Evolutionary conservation across 176 grass and related monocot genomes (phyloP).

Genomic region (Cymbopogon citratus): DNA sequence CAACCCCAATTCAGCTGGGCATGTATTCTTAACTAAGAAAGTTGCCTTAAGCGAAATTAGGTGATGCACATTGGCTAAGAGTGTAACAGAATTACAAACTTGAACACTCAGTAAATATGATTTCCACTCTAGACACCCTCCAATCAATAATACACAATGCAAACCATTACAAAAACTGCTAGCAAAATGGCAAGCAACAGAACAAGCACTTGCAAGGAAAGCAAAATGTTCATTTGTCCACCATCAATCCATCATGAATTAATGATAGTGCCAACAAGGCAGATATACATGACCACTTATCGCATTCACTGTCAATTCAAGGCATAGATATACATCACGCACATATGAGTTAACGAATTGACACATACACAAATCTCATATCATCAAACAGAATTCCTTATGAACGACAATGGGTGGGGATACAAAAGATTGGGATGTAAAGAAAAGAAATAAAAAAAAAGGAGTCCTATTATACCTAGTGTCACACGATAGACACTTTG

Average conservation of each 20-base stretch:
- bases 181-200: neutral
- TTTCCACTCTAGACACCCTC: neutral
- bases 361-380: slow-evolving; percentile 15
- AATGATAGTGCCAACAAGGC: neutral
- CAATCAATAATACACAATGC: neutral
- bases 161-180: neutral
- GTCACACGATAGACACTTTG: slow-evolving; percentile 65
- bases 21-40: neutral
- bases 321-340: neutral
- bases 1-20: neutral
- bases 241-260: neutral
- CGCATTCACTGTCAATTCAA: neutral
- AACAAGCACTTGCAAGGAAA: neutral
- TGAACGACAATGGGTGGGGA: slow-evolving; percentile 1
- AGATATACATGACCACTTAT: slow-evolving; percentile 4
- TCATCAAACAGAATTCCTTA: slow-evolving; percentile 4
- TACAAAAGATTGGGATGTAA: slow-evolving; percentile 29
- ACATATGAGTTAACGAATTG: neutral
- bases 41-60: neutral
- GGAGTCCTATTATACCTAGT: slow-evolving; percentile 45
- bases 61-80: neutral
- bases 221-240: neutral
- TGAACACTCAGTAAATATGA: neutral
- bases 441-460: neutral
- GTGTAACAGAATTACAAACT: neutral